Conservation (phyloP, 2,329 filamentous ascomycete species). For the Paecilomyces variotii region DNA sequence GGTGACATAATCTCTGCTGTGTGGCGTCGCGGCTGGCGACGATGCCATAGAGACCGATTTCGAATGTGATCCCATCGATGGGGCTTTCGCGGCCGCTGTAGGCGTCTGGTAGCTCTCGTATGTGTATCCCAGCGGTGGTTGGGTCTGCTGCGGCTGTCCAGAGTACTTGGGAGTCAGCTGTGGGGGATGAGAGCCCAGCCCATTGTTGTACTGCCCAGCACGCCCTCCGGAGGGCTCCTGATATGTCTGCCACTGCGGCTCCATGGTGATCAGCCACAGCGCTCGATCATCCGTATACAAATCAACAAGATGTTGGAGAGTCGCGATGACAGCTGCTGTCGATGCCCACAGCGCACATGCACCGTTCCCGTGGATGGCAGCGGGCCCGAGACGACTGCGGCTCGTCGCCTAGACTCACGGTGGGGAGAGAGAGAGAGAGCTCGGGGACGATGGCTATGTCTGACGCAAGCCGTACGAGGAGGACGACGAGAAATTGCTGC, state of each 20-base stretch:
- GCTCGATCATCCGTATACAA: conserved; percentile 6
- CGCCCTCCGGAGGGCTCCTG: conserved; percentile 53
- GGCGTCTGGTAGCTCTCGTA: conserved; percentile 59
- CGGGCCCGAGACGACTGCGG: conserved; percentile 20
- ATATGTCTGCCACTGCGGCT: conserved; percentile 59
- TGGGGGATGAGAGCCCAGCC: conserved; percentile 41
- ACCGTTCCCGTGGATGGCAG: conserved; percentile 7
- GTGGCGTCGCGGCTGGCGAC: conserved; percentile 51
- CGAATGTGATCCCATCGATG: conserved; percentile 32
- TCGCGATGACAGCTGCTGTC: conserved; percentile 7
- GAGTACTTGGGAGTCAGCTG: conserved; percentile 43
- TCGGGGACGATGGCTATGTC: conserved; percentile 1
- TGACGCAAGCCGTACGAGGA: conserved; percentile 9
- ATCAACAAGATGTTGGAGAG: background rate
- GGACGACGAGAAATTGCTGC: conserved; percentile 9
- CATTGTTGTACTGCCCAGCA: conserved; percentile 57
- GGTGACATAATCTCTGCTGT: conserved; percentile 56
- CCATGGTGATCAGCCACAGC: conserved; percentile 34
- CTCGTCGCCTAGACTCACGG: conserved; percentile 19
- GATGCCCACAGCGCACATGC: conserved; percentile 19
- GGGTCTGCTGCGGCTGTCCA: conserved; percentile 36
- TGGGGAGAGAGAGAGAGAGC: background rate
- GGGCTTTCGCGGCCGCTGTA: conserved; percentile 21
- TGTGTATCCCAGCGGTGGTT: conserved; percentile 54
- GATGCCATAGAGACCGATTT: conserved; percentile 48